Base-by-base conservation (phyloP, 179 eudicot genomes). In the Sideroxylon spinosum region DNA sequence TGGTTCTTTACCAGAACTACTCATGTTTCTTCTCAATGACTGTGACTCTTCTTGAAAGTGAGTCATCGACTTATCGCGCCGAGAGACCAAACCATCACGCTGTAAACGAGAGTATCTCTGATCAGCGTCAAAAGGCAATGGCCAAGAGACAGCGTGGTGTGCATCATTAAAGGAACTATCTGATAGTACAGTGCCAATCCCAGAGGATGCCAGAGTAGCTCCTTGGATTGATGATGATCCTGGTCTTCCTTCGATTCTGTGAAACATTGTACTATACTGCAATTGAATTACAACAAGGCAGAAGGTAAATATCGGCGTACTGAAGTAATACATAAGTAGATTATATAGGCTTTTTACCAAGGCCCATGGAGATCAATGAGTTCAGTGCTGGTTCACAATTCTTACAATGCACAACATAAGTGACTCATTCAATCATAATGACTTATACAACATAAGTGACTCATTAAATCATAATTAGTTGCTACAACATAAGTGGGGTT, bases 231-330 rank as follows among this genome's bases (percentile, higher is more conserved):
- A 66, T 72, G 81, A 72, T 28, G 81, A 73, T 29, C 44, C 77
- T 22, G 77, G 13, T 12, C 76, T 60, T 29, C 81, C 81, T 7
- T 79, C 81, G 13, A 79, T 72, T 55, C 81, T 72, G 9, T 72
- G 77, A 73, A 79, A 79, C 71, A 52, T 13, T 63, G 77, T 53
- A 64, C 65, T 44, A 72, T 79, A 72, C 81, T 79, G 69, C 76
- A 73, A 44, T 50, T 10, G 66, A 59, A 61, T 62, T n/a, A 65
- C 14, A 5, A 73, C 25, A 62, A 63, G 14, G 56, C 29, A 50
- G 28, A 44, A 12, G 17, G n/a, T 37, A 55, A 73, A 73, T 13
- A 28, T 53, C 26, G 0, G 64, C 12, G 7, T 6, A 11, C 28
- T 53, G 62, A 71, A 53, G 6, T 55, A 71, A 26, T 48, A 9